Evolutionary conservation across 2,329 filamentous ascomycete genomes (phyloP), one percentile per base, ranked within the genome.

Genomic region (Amauroascus niger): DNA sequence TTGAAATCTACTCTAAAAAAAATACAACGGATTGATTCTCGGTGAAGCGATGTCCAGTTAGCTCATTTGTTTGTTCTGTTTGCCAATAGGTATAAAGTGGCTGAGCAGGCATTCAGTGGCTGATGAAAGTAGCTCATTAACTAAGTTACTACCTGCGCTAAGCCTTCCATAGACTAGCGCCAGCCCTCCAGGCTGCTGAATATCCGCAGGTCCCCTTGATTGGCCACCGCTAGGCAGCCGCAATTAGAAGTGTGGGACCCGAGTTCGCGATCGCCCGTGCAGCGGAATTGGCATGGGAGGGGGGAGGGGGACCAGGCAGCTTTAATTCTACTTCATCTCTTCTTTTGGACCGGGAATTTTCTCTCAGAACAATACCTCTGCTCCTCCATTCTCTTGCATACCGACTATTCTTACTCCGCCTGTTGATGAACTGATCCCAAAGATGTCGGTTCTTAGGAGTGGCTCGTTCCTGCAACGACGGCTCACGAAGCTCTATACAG

Each of bases 401-500:
- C n/a, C n/a, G n/a, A n/a, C n/a, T n/a, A n/a, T n/a, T n/a, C n/a
- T n/a, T n/a, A n/a, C n/a, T n/a, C n/a, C 35, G 13, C 2, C 20
- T 4, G 11, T 16, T 22, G 2, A 5, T 39, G 30, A 26, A 16
- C 46, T 24, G 20, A 24, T 26, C 18, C 9, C 24, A 44, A 62
- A 60, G n/a, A 75, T 75, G 72, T 74, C 73, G 59, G 70, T 74
- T 57, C 67, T 74, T 57, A 69, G 69, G 55, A 71, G 69, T 62
- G 69, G 67, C 32, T 65, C 68, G 30, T 71, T 67, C 62, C 67
- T 75, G 60, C 71, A 74, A 60, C 66, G 72, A 53, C 75, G 76
- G 60, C 71, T 81, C 51, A 80, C 79, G 16, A 77, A 82, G 63
- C 70, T 83, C 59, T 84, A 83, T 65, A 77, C 78, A 22, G 80